Evolutionary conservation across 2,329 filamentous ascomycete species (phyloP).

Genomic region (Ascochyta rabiei): DNA sequence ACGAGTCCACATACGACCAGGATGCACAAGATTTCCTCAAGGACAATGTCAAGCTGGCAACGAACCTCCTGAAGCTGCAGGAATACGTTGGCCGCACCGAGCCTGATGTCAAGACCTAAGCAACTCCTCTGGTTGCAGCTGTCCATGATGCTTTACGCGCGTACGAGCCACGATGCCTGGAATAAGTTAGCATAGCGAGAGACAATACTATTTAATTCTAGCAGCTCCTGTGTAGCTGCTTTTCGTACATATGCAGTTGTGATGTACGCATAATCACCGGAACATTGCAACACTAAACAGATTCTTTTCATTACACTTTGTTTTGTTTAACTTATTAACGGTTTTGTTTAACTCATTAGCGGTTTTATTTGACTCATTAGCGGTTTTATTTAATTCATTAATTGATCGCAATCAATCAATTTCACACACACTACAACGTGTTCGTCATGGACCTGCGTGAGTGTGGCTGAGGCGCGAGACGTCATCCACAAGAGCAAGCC

Average conservation of each 20-base stretch:
- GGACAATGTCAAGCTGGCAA: slow-evolving; percentile 85
- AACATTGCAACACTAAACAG: too few species aligned
- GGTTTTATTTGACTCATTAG: too few species aligned
- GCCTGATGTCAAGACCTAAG: slow-evolving; percentile 94
- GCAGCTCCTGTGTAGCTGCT: not conserved
- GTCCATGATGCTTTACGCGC: slow-evolving; percentile 7
- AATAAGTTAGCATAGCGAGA: slow-evolving; percentile 16
- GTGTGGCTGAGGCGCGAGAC: slow-evolving; percentile 14
- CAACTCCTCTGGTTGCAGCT: not conserved
- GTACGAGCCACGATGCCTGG: slow-evolving; percentile 19
- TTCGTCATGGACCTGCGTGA: slow-evolving; percentile 12
- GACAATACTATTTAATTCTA: slow-evolving; percentile 13
- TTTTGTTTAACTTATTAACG: too few species aligned
- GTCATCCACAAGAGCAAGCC: slow-evolving; percentile 8
- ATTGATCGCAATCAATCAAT: too few species aligned
- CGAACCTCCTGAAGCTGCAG: slow-evolving; percentile 87
- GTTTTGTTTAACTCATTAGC: too few species aligned
- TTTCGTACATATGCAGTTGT: not conserved
- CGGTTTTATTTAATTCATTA: too few species aligned
- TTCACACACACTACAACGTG: not conserved
- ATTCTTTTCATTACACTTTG: too few species aligned
- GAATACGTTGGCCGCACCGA: slow-evolving; percentile 90
- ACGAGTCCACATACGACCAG: slow-evolving; percentile 75
- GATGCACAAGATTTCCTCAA: slow-evolving; percentile 94
- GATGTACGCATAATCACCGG: not conserved